Conservation (phyloP, 768 basidiomycete genomes). For the Psilocybe tampanensis region DNA sequence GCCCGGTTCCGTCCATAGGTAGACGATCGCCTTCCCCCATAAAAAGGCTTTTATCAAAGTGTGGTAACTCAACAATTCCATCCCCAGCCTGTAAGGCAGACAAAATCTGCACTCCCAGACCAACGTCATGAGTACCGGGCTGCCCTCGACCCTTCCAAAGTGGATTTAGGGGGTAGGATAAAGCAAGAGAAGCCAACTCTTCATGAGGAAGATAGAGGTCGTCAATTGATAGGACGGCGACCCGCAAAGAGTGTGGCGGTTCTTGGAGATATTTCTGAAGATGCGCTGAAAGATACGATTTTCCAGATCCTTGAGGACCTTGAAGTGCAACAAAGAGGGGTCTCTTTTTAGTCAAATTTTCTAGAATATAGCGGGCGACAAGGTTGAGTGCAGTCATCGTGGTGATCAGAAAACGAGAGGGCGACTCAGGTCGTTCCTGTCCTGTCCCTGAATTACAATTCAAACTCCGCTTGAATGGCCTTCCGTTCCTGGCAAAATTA, state of each 20-base stretch:
- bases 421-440: not conserved
- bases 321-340: conserved; percentile 89
- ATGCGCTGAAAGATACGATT: conserved; percentile 74
- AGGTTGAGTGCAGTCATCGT: conserved; percentile 35
- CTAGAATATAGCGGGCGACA: conserved; percentile 31
- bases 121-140: conserved; percentile 89
- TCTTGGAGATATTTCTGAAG: conserved; percentile 47
- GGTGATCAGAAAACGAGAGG: not conserved
- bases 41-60: conserved; percentile 86
- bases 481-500: conserved; percentile 21
- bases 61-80: conserved; percentile 61
- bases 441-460: conserved; percentile 14
- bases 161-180: conserved; percentile 54
- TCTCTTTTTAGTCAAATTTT: conserved; percentile 24
- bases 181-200: conserved; percentile 57
- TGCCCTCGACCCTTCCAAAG: conserved; percentile 86
- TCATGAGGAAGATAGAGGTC: conserved; percentile 84
- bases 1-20: conserved; percentile 40
- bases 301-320: conserved; percentile 94
- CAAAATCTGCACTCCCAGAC: conserved; percentile 60
- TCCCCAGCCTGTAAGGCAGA: conserved; percentile 46
- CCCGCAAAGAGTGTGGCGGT: conserved; percentile 51
- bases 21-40: conserved; percentile 85
- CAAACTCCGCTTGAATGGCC: conserved; percentile 29
- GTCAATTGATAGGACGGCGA: conserved; percentile 75